Evolutionary conservation across 495 filamentous ascomycete genomes (phyloP), one percentile per base, ranked within the genome.

Genomic region (Penicillium turbatum): DNA sequence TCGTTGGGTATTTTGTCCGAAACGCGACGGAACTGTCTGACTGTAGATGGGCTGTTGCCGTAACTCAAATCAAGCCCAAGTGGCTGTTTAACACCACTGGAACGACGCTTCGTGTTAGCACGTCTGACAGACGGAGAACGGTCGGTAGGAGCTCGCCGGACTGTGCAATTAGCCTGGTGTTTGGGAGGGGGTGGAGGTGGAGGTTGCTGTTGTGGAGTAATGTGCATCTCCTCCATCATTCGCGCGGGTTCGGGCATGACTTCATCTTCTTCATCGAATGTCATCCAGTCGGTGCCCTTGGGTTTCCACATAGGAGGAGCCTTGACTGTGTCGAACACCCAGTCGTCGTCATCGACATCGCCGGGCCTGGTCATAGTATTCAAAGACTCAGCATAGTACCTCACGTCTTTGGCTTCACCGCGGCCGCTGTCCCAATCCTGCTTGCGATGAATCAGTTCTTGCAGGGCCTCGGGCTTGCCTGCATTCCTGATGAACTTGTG

Each of bases 251-350:
- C 69, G 16, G 72, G 47, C 32, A 8, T 63, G 15, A 69, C 62
- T 8, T 64, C 51, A 6, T 60, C 57, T 16, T 70, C 67, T 16
- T 65, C 59, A 12, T 70, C 70, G n/a, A 59, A 53, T 12, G 63
- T 61, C 13, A 62, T 65, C 45, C 72, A 69, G 31, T 72, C 69
- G 1, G 63, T 65, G 26, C 69, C 65, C 40, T 75, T 70, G 30
- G 67, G 69, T 8, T 70, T 70, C 54, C 67, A 68, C 63, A 80
- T 75, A 2, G 72, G 73, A 15, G 79, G 69, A 21, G 82, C 86
- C 65, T 88, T 92, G 59, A 99, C 82, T 0, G 93, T 99, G 61
- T 97, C 93, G 63, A 99, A 99, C n/a, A 97, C 86, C 93, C 93
- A 99, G 47, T 89, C 89, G 59, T 96, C 91, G 15, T 86, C 77